A percentile compares a stretch with the other conserved stretches of the same genome.
Conservation (phyloP, 2,329 filamentous ascomycete genomes). For the Phialocephala sp. region DNA sequence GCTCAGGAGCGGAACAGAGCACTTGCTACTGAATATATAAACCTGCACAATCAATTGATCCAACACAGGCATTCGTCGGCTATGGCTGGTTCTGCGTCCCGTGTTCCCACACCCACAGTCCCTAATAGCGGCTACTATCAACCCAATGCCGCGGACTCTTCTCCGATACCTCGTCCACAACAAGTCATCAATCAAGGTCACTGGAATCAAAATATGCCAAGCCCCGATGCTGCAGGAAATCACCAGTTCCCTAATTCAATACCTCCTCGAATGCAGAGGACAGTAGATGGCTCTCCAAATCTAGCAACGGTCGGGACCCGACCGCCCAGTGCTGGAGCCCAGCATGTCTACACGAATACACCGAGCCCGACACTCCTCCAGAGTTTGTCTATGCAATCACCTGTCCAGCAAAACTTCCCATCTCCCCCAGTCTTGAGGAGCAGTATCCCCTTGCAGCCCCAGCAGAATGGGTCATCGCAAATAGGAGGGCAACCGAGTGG, state of each 20-base stretch:
- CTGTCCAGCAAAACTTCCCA: constrained; percentile 31
- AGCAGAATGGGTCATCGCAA: constrained; percentile 1
- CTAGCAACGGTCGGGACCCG: constrained; percentile 17
- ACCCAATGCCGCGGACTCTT: background rate
- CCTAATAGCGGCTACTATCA: constrained; percentile 22
- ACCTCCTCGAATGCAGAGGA: constrained; percentile 8
- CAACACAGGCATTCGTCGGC: constrained; percentile 21
- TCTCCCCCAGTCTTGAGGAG: constrained; percentile 20
- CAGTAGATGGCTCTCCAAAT: constrained; percentile 26
- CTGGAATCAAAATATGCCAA: constrained; percentile 23
- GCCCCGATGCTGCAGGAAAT: constrained; percentile 19
- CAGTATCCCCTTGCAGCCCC: constrained; percentile 14
- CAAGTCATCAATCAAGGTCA: constrained; percentile 4
- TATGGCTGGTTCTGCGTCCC: constrained; percentile 15
- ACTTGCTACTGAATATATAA: constrained; percentile 33
- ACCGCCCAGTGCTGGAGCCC: constrained; percentile 24
- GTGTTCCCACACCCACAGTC: constrained; percentile 24
- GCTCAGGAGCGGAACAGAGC: constrained; percentile 34
- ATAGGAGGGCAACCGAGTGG: background rate
- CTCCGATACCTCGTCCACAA: constrained; percentile 16
- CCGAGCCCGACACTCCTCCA: constrained; percentile 36
- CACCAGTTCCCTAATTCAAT: constrained; percentile 20
- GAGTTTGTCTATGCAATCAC: constrained; percentile 36
- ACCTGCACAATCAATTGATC: constrained; percentile 25
- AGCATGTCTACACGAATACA: constrained; percentile 25